Evolutionary conservation across 1,139 yeast species (phyloP).

Genomic region (Magnusiomyces suaveolens): DNA sequence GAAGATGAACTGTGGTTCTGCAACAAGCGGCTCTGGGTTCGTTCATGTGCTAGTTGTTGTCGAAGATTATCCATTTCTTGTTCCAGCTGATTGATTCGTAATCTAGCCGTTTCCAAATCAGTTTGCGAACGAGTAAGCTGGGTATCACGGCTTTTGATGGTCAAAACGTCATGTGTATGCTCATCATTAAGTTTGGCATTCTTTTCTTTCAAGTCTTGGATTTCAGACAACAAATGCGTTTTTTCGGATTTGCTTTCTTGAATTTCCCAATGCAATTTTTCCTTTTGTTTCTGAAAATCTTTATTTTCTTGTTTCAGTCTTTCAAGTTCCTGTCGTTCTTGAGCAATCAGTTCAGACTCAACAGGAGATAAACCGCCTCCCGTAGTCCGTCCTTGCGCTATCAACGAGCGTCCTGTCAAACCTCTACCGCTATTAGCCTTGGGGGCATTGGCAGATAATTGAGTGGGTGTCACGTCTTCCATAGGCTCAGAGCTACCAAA

Average conservation of each 20-base stretch:
- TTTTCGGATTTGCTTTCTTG: too few species aligned
- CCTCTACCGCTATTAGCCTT: background rate
- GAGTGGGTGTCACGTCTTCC: conserved; percentile 1
- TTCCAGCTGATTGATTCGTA: background rate
- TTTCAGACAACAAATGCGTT: too few species aligned
- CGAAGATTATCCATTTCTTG: background rate
- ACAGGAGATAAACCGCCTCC: conserved; percentile 2
- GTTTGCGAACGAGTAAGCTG: conserved; percentile 50
- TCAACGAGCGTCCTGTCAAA: background rate
- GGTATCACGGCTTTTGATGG: conserved; percentile 56
- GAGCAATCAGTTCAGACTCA: conserved; percentile 12
- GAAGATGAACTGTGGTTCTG: background rate
- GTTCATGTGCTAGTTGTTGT: background rate
- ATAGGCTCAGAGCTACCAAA: background rate
- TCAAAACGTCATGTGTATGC: conserved; percentile 42
- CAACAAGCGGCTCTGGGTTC: background rate
- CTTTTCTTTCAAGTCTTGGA: conserved; percentile 29
- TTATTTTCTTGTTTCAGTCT: conserved; percentile 44
- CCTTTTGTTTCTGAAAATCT: conserved; percentile 42
- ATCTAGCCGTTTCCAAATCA: conserved; percentile 37
- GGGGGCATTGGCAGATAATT: too few species aligned
- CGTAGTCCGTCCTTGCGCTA: background rate
- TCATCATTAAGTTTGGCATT: conserved; percentile 33
- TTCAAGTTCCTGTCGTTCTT: conserved; percentile 42
- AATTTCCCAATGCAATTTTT: conserved; percentile 34